Evolutionary conservation across 2,329 filamentous ascomycete genomes (phyloP), one percentile per base, ranked within the genome.

Genomic region (Monilinia fructigena): DNA sequence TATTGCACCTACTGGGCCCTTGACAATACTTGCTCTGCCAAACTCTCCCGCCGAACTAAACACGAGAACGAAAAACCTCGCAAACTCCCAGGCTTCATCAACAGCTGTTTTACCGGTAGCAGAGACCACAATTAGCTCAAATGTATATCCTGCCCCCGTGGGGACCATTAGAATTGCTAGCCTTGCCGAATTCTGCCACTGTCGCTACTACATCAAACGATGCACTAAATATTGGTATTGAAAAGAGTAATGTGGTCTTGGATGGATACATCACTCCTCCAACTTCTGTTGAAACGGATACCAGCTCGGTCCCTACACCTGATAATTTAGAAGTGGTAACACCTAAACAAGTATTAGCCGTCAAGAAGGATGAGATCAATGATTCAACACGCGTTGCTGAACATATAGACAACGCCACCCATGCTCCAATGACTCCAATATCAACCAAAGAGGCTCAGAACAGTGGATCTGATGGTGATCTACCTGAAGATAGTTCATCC

Each of bases 11-110:
- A 70, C 74, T 40, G 70, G 72, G 2, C 73, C 73, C 28, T 68
- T 75, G 56, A 78, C 82, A 68, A 77, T 87, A 7, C 75, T 87
- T 12, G 79, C 82, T 14, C 75, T 88, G 47, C 85, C 85, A n/a
- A 86, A 88, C 28, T 71, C 69, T 23, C 18, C 50, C 12, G 31
- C 23, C 23, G 62, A 65, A 26, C 42, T 50, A 16, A 16, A 65
- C 20, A 16, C 28, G 6, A 38, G n/a, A 23, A 18, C 14, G 10
- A 31, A 35, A 47, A 18, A 38, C 7, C 7, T 20, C 28, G 26
- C n/a, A 40, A 26, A 61, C 6, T 12, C 11, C 7, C 12, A 6
- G 31, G 20, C 18, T 11, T 16, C n/a, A 10, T 38, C n/a, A 8
- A 26, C 31, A 26, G 14, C 40, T 14, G 18, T 26, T 20, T 28